Evolutionary conservation across 306 rosid genomes (phyloP).

Genomic region (Inga laurina): DNA sequence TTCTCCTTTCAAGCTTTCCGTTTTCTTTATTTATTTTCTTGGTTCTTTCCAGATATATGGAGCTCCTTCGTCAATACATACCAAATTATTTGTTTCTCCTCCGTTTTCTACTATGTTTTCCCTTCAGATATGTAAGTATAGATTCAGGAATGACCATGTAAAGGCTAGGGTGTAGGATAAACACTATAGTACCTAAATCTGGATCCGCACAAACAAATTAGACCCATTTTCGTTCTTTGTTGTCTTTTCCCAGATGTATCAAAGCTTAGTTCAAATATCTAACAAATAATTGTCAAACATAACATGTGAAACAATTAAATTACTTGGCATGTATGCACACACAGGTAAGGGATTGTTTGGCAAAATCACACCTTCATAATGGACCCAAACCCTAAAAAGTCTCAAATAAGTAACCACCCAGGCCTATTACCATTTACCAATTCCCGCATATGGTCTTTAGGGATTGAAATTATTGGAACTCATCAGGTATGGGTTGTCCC

Average conservation of each 20-base stretch:
- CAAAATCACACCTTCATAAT: background rate
- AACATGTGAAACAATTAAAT: background rate
- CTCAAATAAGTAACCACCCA: background rate
- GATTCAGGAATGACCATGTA: background rate
- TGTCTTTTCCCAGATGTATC: background rate
- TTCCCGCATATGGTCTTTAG: no score
- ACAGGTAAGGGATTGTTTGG: background rate
- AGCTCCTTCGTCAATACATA: conserved; percentile 47
- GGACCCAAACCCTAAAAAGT: background rate
- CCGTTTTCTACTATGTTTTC: background rate
- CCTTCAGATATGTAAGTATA: background rate
- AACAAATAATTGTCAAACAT: background rate
- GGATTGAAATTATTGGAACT: background rate
- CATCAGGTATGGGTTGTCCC: background rate
- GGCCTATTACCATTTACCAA: background rate
- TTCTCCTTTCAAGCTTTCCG: background rate
- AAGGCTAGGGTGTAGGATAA: background rate
- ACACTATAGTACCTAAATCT: background rate
- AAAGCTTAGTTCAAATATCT: background rate
- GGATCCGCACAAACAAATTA: background rate
- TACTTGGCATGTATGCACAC: background rate
- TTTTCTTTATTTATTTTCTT: background rate
- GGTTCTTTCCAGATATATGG: conserved; percentile 59
- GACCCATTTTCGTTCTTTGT: background rate
- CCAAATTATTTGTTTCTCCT: no score